phyloP scores from a whole-genome alignment of 2,329 filamentous ascomycete genomes.

The Paecilomyces niveus region DNA sequence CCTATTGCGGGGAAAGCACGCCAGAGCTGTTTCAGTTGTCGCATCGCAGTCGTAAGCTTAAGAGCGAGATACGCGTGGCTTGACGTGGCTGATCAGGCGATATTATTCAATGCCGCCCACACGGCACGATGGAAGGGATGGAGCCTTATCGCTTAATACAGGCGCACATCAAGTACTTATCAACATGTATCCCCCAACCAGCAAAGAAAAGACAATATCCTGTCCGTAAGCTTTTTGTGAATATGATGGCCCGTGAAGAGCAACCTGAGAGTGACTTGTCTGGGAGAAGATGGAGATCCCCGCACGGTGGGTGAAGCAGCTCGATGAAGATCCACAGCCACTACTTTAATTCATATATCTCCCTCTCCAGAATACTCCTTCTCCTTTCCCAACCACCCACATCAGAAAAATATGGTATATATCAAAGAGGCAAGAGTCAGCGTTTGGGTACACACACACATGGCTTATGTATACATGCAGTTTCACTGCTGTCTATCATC shows the following conservation, averaged over 20 bases:
- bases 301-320: not conserved
- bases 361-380: not conserved
- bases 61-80: not conserved
- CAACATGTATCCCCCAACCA: too few relatives aligned
- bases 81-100: not conserved
- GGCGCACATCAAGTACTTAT: not conserved
- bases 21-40: constrained; percentile 1
- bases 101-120: not conserved
- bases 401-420: not conserved
- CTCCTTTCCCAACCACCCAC: not conserved
- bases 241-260: not conserved
- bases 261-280: not conserved
- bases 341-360: not conserved
- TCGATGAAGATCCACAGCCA: not conserved
- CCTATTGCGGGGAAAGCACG: constrained; percentile 8
- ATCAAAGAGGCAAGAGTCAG: not conserved
- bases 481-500: too few relatives aligned
- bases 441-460: too few relatives aligned
- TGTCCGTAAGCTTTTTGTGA: not conserved
- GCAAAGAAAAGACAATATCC: not conserved
- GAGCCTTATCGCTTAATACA: not conserved
- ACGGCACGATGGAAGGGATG: too few relatives aligned
- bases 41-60: not conserved
- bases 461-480: too few relatives aligned
- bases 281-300: not conserved